Percentiles rank a stretch among this genome's conserved stretches.
These are phyloP conservation scores for Yamadazyma triangularis DNA, from an alignment of 1,139 yeast species.

Conservation along the genomic window DNA sequence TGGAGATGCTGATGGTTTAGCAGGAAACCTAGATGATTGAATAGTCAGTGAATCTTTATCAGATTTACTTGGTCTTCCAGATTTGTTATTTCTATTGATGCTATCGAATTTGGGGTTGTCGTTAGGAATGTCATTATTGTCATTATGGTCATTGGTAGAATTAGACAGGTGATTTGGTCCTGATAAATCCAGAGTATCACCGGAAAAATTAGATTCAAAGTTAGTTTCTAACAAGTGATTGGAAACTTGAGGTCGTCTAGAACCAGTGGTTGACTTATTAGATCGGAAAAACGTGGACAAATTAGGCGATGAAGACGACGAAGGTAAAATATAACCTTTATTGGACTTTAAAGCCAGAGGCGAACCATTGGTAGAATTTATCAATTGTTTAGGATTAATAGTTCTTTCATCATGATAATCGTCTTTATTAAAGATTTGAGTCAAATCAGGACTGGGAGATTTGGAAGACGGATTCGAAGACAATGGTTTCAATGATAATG, in stretches of 20 bases:
- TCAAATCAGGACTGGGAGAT: constrained; percentile 1
- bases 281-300: constrained; percentile 4
- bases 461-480: constrained; percentile 3
- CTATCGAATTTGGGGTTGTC: not conserved
- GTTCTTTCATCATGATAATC: constrained; percentile 19
- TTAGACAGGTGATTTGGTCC: too few species aligned
- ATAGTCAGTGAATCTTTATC: not conserved
- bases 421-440: not conserved
- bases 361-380: constrained; percentile 6
- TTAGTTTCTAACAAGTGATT: not conserved
- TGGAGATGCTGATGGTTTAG: too few species aligned
- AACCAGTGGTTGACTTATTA: not conserved
- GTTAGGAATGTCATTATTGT: not conserved
- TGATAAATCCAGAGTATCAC: too few species aligned
- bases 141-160: not conserved
- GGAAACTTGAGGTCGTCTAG: too few species aligned
- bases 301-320: constrained; percentile 14
- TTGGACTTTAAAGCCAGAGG: constrained; percentile 4
- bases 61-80: not conserved
- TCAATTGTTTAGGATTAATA: constrained; percentile 31
- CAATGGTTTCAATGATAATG: constrained; percentile 18
- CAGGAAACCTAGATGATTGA: not conserved
- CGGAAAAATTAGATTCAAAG: not conserved
- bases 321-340: constrained; percentile 11
- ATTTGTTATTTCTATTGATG: too few species aligned